A percentile compares a stretch with the other conserved stretches of the same genome.
Evolutionary conservation across 345 rosid species (phyloP).

Genomic region (Rhodomyrtus tomentosa): DNA sequence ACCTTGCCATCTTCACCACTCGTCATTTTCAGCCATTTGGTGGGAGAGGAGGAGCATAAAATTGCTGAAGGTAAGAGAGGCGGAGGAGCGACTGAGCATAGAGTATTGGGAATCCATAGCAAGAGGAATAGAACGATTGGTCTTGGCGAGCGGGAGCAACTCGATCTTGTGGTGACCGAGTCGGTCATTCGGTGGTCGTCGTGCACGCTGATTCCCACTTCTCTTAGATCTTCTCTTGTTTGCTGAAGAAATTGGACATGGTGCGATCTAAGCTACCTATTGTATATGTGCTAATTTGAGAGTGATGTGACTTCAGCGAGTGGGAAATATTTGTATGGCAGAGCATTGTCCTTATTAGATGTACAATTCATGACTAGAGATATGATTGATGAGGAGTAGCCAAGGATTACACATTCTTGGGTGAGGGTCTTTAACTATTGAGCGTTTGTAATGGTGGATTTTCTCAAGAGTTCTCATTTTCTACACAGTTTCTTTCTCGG

Average conservation of each 20-base stretch:
- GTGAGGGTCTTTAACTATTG: background rate
- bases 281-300: background rate
- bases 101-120: slow-evolving; percentile 28
- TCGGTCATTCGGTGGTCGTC: slow-evolving; percentile 69
- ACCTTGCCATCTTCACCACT: slow-evolving; percentile 9
- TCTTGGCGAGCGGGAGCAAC: slow-evolving; percentile 39
- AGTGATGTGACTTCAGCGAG: background rate
- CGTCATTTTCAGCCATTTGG: slow-evolving; percentile 6
- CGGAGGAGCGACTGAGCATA: slow-evolving; percentile 22
- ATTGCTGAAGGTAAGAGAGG: slow-evolving; percentile 16
- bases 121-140: slow-evolving; percentile 55
- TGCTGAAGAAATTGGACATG: slow-evolving; percentile 17
- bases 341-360: background rate
- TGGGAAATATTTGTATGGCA: background rate
- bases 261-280: background rate
- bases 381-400: background rate
- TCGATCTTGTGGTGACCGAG: slow-evolving; percentile 33
- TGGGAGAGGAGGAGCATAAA: slow-evolving; percentile 17
- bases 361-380: background rate
- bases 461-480: background rate
- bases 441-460: background rate
- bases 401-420: background rate
- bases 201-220: slow-evolving; percentile 41
- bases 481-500: background rate
- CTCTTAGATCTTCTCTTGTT: slow-evolving; percentile 44